phyloP scores from a whole-genome alignment of 805 yeast species.

The Isabelozyma heimii region DNA sequence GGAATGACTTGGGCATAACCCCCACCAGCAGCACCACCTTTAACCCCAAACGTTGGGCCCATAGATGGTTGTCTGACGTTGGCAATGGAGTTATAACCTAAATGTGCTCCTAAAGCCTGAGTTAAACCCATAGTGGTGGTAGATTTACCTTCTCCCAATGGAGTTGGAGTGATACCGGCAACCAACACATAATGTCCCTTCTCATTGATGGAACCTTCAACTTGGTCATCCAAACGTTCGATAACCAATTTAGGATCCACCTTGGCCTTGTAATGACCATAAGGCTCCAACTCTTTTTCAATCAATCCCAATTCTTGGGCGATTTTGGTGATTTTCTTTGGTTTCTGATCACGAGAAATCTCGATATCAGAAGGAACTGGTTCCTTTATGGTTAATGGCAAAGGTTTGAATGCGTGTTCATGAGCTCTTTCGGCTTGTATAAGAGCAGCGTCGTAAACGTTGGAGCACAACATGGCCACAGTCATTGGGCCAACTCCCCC shows the following conservation, averaged over 20 bases:
- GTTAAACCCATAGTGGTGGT: constrained; percentile 95
- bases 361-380: constrained; percentile 93
- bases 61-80: constrained; percentile 96
- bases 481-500: constrained; percentile 99
- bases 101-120: constrained; percentile 94
- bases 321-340: constrained; percentile 72
- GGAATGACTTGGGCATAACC: constrained; percentile 98
- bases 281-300: constrained; percentile 78
- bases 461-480: constrained; percentile 89
- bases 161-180: constrained; percentile 98
- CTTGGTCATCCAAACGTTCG: constrained; percentile 52
- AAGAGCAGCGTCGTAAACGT: constrained; percentile 79
- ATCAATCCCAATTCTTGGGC: constrained; percentile 82
- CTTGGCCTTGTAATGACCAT: constrained; percentile 88
- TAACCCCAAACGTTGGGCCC: constrained; percentile 99
- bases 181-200: constrained; percentile 89
- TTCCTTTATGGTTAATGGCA: constrained; percentile 44
- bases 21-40: constrained; percentile 99
- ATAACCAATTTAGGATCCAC: constrained; percentile 49
- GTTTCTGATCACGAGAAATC: constrained; percentile 84
- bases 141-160: constrained; percentile 96
- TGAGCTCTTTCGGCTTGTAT: constrained; percentile 48
- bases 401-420: constrained; percentile 50
- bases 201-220: constrained; percentile 59
- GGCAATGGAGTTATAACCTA: constrained; percentile 80